These are phyloP conservation scores for Fusarium haematococcum DNA, from an alignment of 2,329 filamentous ascomycete species.

Conservation along the genomic window DNA sequence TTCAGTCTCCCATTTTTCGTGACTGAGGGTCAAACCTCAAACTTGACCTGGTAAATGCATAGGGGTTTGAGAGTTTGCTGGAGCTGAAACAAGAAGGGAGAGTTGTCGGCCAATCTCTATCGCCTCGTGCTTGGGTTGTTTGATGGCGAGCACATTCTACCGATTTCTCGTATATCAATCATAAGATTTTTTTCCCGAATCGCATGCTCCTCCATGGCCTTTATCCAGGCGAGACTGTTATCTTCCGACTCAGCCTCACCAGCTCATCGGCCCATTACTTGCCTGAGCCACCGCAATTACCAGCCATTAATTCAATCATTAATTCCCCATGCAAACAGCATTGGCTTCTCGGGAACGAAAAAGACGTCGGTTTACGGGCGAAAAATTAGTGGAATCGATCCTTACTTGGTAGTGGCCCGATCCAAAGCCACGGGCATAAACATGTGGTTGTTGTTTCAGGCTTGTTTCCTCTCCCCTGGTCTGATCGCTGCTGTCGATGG, in stretches of 20 bases:
- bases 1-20: neutral
- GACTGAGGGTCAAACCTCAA: neutral
- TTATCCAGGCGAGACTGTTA: neutral
- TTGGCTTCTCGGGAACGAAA: neutral
- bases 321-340: neutral
- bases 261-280: neutral
- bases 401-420: neutral
- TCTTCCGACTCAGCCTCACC: neutral
- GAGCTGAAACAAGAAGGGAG: neutral
- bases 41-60: neutral
- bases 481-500: neutral
- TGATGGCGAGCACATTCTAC: neutral
- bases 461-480: neutral
- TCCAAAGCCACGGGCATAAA: neutral
- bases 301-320: neutral
- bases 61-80: neutral
- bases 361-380: neutral
- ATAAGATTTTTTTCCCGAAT: neutral
- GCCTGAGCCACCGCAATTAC: neutral
- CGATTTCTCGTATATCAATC: neutral
- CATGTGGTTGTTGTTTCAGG: neutral
- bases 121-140: neutral
- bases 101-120: neutral
- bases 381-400: neutral
- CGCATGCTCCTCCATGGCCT: neutral